phyloP scores from a whole-genome alignment of 129 eudicot genomes.

The Dittrichia graveolens region DNA sequence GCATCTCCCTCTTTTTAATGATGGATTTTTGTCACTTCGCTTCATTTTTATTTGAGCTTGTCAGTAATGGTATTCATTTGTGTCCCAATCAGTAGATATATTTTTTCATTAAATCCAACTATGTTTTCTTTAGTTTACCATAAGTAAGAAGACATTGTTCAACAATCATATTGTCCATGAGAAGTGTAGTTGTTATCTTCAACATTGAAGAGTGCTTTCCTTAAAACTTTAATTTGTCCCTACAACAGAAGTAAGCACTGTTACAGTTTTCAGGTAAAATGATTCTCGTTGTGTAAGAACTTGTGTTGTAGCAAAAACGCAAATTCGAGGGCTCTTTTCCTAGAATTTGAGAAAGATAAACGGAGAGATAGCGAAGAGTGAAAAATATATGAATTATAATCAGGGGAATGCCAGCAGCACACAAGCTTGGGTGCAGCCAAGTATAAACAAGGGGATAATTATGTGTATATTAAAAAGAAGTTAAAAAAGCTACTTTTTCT shows the following conservation, averaged over 20 bases:
- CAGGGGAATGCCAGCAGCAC: not conserved
- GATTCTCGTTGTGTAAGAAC: not conserved
- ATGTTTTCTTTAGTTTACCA: not conserved
- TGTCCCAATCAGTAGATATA: slow-evolving; percentile 4
- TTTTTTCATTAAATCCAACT: not conserved
- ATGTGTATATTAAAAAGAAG: too few species aligned
- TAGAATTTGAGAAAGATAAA: not conserved
- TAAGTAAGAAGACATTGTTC: not conserved
- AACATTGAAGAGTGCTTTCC: not conserved
- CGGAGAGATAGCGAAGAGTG: not conserved
- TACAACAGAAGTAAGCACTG: slow-evolving; percentile 15
- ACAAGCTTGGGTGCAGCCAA: too few species aligned
- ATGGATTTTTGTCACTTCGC: not conserved
- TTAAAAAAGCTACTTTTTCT: too few species aligned
- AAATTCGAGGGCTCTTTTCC: not conserved
- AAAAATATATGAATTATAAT: not conserved
- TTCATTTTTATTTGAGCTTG: slow-evolving; percentile 7
- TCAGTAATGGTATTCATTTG: slow-evolving; percentile 5
- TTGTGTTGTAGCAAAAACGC: not conserved
- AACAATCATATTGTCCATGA: not conserved
- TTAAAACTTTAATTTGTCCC: not conserved
- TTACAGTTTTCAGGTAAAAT: not conserved
- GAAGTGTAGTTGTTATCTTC: not conserved
- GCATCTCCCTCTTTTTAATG: slow-evolving; percentile 10
- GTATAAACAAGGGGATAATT: too few species aligned